Percentiles rank a stretch among this genome's conserved stretches.
These are phyloP conservation scores for Venturiaceae sp. DNA, from an alignment of 2,329 filamentous ascomycete genomes.

Conservation along the genomic window DNA sequence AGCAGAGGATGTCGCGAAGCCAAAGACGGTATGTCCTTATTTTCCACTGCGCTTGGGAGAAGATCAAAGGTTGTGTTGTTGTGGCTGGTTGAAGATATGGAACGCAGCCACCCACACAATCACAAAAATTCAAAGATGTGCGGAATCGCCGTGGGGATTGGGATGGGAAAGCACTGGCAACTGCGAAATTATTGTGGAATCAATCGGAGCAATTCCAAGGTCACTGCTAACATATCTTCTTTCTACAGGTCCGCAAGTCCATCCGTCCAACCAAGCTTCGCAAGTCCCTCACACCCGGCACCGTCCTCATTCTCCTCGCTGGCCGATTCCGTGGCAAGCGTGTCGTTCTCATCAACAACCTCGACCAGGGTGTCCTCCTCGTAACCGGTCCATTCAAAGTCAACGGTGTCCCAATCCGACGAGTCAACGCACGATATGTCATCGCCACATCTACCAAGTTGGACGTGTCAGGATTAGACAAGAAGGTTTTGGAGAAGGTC, in stretches of 20 bases:
- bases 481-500: constrained; percentile 65
- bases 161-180: not conserved
- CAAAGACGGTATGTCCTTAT: constrained; percentile 78
- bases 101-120: not conserved
- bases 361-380: constrained; percentile 91
- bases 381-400: constrained; percentile 99
- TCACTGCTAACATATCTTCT: not conserved
- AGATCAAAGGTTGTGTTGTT: not conserved
- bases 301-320: constrained; percentile 97
- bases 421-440: constrained; percentile 86
- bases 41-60: not conserved
- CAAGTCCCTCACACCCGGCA: constrained; percentile 82
- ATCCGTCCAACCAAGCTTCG: constrained; percentile 80
- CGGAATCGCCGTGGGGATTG: not conserved
- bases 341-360: constrained; percentile 95
- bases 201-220: not conserved
- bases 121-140: not conserved
- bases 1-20: constrained; percentile 78
- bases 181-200: not conserved
- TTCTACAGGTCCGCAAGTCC: constrained; percentile 85
- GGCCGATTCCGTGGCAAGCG: constrained; percentile 99
- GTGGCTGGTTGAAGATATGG: not conserved
- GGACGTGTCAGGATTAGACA: constrained; percentile 75
- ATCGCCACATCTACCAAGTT: constrained; percentile 84
- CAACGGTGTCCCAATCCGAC: constrained; percentile 96